Conservation (phyloP, 2,329 filamentous ascomycete genomes). For the Trichoderma sp. region DNA sequence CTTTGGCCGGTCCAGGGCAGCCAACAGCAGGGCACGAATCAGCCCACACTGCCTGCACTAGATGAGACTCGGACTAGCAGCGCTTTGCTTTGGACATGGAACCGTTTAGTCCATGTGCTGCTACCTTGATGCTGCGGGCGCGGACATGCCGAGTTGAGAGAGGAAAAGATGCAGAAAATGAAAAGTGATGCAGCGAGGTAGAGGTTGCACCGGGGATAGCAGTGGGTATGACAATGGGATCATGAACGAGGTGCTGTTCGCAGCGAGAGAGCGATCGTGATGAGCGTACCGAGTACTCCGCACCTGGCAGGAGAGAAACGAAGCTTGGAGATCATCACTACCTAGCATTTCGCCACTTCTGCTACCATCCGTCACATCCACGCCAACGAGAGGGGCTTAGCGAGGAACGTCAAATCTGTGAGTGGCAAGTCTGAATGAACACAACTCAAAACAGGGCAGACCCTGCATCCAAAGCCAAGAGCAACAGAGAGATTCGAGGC, state of each 20-base stretch:
- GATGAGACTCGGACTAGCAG: not conserved
- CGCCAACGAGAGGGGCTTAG: not conserved
- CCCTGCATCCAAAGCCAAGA: not conserved
- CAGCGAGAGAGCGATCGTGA: not conserved
- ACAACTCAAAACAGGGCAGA: slow-evolving; percentile 5
- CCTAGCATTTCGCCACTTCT: slow-evolving; percentile 3
- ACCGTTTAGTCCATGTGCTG: not conserved
- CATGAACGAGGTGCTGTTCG: not conserved
- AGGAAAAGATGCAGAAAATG: not conserved
- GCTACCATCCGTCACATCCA: not conserved
- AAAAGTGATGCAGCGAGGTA: not conserved
- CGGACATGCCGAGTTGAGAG: not conserved
- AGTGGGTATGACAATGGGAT: not conserved
- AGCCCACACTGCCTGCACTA: slow-evolving; percentile 13
- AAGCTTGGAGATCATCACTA: slow-evolving; percentile 19
- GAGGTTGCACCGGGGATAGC: not conserved
- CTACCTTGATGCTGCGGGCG: slow-evolving; percentile 3
- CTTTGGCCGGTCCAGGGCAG: not conserved
- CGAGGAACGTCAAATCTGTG: not conserved
- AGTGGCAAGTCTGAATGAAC: not conserved
- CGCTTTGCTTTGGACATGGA: not conserved
- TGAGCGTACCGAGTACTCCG: slow-evolving; percentile 5
- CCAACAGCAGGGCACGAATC: not conserved
- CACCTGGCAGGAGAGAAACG: not conserved
- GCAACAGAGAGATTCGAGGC: not conserved